Base-by-base conservation (phyloP, 305 asterid species). In the Fraxinus ornus region DNA sequence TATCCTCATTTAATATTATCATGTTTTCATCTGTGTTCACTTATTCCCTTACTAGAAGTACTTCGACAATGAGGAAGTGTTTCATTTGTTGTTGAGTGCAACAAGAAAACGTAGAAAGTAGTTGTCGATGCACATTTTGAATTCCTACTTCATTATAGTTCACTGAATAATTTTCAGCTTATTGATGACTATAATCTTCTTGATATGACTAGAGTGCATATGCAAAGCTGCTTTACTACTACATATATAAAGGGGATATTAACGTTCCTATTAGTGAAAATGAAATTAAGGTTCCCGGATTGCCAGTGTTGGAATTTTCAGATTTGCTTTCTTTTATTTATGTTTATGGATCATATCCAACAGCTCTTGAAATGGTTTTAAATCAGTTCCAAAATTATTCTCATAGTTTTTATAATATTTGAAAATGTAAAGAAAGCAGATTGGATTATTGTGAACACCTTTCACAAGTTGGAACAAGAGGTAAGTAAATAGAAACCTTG, bases 181-280 rank as follows among this genome's bases (percentile, higher is more conserved):
- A 52, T 78, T 76, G 26, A 73, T 24, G 39, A 76, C 75, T 80
- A 12, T 22, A 62, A 21, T 62, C 13, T 39, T 76, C 21, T 77
- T 77, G 41, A 57, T 75, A 77, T 75, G 64, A 82, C 78, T 60
- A 93, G 97, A 87, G 88, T 83, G 78, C 93, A 79, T 93, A 91
- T 79, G 93, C 92, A 70, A 93, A 95, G 94, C 97, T 94, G 85
- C 28, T 88, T 8, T 88, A 86, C 52, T 78, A 33, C 78, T 80
- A 79, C 3, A 82, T 71, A 22, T 70, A 66, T 19, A 76, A 21
- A 33, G 66, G 77, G 79, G 86, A 78, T 10, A 79, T 74, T 26
- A 79, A 80, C 19, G 49, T 86, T 5, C 91, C 91, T 83, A 78
- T 88, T 1, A 8, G 84, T 39, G 70, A 79, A 47, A 70, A 74